Evolutionary conservation across 208 protist species (phyloP).

Genomic region (Trypanosoma congolense): DNA sequence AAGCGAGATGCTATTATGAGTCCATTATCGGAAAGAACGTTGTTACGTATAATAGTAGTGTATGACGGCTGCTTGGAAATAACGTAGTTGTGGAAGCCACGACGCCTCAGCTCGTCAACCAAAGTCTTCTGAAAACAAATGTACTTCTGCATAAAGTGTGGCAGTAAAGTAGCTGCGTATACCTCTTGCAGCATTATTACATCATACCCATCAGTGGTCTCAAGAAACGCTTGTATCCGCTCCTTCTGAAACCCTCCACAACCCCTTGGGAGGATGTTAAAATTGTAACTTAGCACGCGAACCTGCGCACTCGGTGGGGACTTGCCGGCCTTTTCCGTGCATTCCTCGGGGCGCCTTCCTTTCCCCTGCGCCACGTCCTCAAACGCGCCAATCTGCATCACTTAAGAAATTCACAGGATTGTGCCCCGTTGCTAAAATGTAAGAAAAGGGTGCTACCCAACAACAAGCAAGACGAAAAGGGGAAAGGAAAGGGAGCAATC

Average conservation of each 20-base stretch:
- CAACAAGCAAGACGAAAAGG: no score
- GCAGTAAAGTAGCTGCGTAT: slow-evolving; percentile 72
- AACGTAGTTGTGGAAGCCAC: slow-evolving; percentile 81
- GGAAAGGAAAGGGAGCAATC: no score
- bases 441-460: no score
- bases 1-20: slow-evolving; percentile 84
- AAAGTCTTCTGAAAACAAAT: slow-evolving; percentile 75
- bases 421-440: no score
- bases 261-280: slow-evolving; percentile 81
- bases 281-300: slow-evolving; percentile 87
- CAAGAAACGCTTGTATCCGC: slow-evolving; percentile 72
- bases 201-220: slow-evolving; percentile 65
- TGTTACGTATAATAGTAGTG: slow-evolving; percentile 70
- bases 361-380: no score
- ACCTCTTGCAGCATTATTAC: slow-evolving; percentile 85
- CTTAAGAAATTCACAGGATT: no score
- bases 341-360: no score
- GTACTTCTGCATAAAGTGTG: slow-evolving; percentile 66
- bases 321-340: no score
- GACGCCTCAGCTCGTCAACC: slow-evolving; percentile 61
- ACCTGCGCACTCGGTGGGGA: slow-evolving; percentile 10
- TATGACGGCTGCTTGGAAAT: slow-evolving; percentile 82
- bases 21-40: slow-evolving; percentile 77
- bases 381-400: no score
- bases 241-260: slow-evolving; percentile 81